Evolutionary conservation across 352 stramenopile genomes (phyloP).

Genomic region (Blastocystis sp.): DNA sequence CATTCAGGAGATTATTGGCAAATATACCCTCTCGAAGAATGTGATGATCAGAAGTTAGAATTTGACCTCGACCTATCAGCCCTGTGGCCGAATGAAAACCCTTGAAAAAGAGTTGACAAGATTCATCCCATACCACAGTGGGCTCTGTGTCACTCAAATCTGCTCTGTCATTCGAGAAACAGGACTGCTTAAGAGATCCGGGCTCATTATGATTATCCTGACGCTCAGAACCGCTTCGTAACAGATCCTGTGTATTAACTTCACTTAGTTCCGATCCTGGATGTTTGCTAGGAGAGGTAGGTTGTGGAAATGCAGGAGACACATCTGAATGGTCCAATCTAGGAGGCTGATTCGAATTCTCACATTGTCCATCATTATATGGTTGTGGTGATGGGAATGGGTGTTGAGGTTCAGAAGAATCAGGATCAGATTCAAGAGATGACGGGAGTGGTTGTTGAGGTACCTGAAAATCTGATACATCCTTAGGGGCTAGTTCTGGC

Average conservation of each 20-base stretch:
- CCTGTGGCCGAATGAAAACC: neutral
- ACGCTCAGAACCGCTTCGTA: neutral
- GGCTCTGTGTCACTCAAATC: neutral
- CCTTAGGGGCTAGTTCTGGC: neutral
- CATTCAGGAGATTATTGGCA: neutral
- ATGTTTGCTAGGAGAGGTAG: neutral
- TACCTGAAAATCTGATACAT: neutral
- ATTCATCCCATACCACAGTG: neutral
- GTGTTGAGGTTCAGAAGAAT: neutral
- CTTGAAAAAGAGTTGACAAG: neutral
- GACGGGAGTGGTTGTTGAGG: neutral
- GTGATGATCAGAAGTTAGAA: neutral
- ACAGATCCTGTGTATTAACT: neutral
- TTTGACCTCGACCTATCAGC: neutral
- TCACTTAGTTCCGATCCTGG: neutral
- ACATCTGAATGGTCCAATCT: too few species aligned
- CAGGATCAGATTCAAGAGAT: neutral
- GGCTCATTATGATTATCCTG: neutral
- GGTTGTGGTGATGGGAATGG: too few species aligned
- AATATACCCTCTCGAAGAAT: neutral
- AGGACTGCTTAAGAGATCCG: neutral
- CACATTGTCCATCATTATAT: too few species aligned
- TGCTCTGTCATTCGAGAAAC: neutral
- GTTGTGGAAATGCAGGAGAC: neutral
- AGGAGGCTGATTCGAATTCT: too few species aligned